Evolutionary conservation across 2,329 filamentous ascomycete genomes (phyloP), one percentile per base, ranked within the genome.

Genomic region (Apiospora hydei): DNA sequence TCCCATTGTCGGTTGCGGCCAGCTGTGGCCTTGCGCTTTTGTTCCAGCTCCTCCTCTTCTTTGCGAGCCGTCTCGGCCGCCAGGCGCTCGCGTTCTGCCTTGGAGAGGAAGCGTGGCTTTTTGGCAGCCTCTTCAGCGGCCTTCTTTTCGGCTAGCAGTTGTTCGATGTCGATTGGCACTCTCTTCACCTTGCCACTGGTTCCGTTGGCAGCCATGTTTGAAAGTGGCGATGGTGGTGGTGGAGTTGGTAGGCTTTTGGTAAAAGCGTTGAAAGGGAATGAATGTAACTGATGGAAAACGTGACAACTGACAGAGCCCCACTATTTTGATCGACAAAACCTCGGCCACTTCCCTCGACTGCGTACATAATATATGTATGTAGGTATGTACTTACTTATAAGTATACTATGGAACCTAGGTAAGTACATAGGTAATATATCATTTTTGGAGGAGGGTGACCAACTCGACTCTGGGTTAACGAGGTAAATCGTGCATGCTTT

Each of bases 41-140:
- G 71, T 68, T 70, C 74, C 71, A 78, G 74, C 72, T 76, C 76
- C 66, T 82, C 76, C 73, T 92, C 90, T 78, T 96, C 93, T 75
- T 94, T 93, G 49, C 88, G 87, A 68, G 92, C 88, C 82, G 93
- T 93, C 77, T 94, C 92, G 21, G 92, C 82, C 30, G 92, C 92
- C 68, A 94, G 81, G 71, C 88, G 88, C 78, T 95, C 93, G 70
- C 93, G 88, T 80, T 94, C 88, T n/a, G 90, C 90, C 84, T 91
- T 94, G 4, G 91, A 91, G 26, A 95, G 80, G 77, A 94, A 96
- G 82, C 94, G 95, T 6, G 95, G 95, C 86, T 96, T 98, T 71
- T 30, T 38, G 13, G 94, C 92, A 21, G 93, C 94, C 47, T 93
- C 93, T 82, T 96, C 94, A 41, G 93, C 92, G 74, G 94, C 94